These are phyloP conservation scores for Abrus precatorius DNA, from an alignment of 306 rosid species.

Conservation along the genomic window DNA sequence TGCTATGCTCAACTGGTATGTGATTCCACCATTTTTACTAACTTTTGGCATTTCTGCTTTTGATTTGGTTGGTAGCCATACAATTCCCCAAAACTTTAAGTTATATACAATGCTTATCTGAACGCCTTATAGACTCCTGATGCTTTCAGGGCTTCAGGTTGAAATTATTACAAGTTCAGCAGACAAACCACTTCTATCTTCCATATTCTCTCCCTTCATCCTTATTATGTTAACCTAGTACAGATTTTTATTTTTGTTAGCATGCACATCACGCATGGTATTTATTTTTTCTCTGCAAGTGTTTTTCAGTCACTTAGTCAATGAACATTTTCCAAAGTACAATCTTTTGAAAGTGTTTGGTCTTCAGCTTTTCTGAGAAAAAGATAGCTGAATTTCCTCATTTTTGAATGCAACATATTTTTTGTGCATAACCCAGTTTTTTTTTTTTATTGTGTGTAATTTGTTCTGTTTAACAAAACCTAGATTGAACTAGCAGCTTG, in stretches of 20 bases:
- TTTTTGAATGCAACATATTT: constrained; percentile 11
- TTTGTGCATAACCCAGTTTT: constrained; percentile 30
- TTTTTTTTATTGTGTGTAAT: not conserved
- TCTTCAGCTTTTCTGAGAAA: not conserved
- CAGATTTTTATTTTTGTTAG: constrained; percentile 29
- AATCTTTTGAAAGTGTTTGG: not conserved
- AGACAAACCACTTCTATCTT: not conserved
- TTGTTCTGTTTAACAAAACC: not conserved
- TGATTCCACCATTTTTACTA: constrained; percentile 16
- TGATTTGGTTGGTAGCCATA: constrained; percentile 7
- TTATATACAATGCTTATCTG: not conserved
- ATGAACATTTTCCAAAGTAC: constrained; percentile 12
- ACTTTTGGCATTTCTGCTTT: constrained; percentile 17
- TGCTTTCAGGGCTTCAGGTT: constrained; percentile 30
- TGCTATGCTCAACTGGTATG: constrained; percentile 16
- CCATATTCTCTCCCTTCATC: constrained; percentile 1
- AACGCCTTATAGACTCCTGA: constrained; percentile 5
- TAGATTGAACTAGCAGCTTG: constrained; percentile 23
- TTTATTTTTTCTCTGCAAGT: constrained; percentile 5
- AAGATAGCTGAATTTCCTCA: constrained; percentile 25
- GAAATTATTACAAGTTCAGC: constrained; percentile 24
- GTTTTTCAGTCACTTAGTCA: not conserved
- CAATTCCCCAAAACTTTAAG: not conserved
- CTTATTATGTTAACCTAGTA: not conserved
- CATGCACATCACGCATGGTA: not conserved